phyloP scores from a whole-genome alignment of 2,329 filamentous ascomycete genomes.

The Escovopsis sp. region DNA sequence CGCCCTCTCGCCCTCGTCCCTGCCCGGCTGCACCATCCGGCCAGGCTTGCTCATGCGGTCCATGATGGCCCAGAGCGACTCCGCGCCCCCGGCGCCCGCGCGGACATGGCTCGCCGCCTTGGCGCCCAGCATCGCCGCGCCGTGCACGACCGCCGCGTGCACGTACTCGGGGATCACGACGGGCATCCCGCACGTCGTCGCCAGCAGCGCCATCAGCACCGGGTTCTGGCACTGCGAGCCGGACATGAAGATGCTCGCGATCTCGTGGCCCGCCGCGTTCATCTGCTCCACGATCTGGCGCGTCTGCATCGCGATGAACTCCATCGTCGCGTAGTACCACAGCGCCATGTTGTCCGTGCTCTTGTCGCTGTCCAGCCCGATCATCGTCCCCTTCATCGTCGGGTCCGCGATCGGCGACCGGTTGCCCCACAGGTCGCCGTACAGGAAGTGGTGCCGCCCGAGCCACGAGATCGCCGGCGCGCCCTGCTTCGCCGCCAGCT shows the following conservation, averaged over 20 bases:
- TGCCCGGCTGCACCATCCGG: slow-evolving; percentile 62
- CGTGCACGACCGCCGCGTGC: slow-evolving; percentile 89
- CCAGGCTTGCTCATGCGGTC: slow-evolving; percentile 93
- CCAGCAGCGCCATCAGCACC: slow-evolving; percentile 80
- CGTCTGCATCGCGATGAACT: slow-evolving; percentile 96
- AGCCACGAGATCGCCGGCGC: slow-evolving; percentile 75
- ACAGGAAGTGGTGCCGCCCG: slow-evolving; percentile 93
- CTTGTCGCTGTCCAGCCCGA: slow-evolving; percentile 78
- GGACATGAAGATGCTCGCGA: slow-evolving; percentile 95
- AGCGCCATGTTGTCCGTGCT: slow-evolving; percentile 75
- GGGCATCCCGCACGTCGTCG: slow-evolving; percentile 80
- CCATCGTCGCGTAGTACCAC: slow-evolving; percentile 91
- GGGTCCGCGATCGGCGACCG: slow-evolving; percentile 85
- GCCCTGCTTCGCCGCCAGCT: slow-evolving; percentile 51
- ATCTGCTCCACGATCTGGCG: slow-evolving; percentile 89
- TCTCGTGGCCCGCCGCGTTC: slow-evolving; percentile 78
- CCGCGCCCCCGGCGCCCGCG: slow-evolving; percentile 60
- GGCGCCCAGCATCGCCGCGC: slow-evolving; percentile 94
- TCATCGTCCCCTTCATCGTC: slow-evolving; percentile 79
- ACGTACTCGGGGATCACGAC: slow-evolving; percentile 90
- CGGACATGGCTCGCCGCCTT: slow-evolving; percentile 81
- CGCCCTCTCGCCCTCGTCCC: slow-evolving; percentile 58
- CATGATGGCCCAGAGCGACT: slow-evolving; percentile 94
- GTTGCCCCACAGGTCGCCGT: slow-evolving; percentile 95
- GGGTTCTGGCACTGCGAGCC: slow-evolving; percentile 95